Percentiles rank a stretch among this genome's conserved stretches.
phyloP scores from a whole-genome alignment of 495 filamentous ascomycete genomes.

The Trichocladium uniseriatum region DNA sequence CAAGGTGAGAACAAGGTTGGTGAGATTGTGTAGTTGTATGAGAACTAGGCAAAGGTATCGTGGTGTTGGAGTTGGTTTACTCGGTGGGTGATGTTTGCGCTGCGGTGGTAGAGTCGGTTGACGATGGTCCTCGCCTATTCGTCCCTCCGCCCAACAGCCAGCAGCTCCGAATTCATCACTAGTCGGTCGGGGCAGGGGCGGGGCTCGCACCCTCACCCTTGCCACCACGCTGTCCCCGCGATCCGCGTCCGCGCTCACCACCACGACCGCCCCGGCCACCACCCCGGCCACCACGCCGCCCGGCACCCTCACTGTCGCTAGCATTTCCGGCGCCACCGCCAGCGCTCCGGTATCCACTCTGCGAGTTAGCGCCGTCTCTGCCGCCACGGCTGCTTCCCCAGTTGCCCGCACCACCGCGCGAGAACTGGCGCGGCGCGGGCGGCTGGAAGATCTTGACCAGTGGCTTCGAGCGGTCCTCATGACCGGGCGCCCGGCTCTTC shows the following conservation, averaged over 20 bases:
- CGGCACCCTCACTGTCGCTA: constrained; percentile 70
- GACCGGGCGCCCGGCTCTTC: constrained; percentile 48
- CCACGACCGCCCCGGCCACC: constrained; percentile 48
- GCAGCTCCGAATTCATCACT: not conserved
- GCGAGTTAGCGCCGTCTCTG: constrained; percentile 29
- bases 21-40: too few species aligned
- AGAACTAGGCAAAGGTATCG: too few species aligned
- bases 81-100: not conserved
- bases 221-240: constrained; percentile 50
- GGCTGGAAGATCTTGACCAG: constrained; percentile 72
- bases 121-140: not conserved
- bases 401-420: constrained; percentile 56
- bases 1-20: too few species aligned
- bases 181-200: constrained; percentile 40
- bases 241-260: constrained; percentile 43
- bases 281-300: constrained; percentile 57
- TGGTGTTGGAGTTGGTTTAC: not conserved
- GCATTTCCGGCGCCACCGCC: constrained; percentile 41
- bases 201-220: constrained; percentile 45
- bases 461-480: constrained; percentile 60
- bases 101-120: too few species aligned
- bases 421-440: constrained; percentile 42
- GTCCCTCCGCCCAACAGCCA: not conserved
- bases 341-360: constrained; percentile 64
- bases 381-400: constrained; percentile 63